These are phyloP conservation scores for Salpingoeca rosetta DNA, from an alignment of 78 protist species.

Conservation along the genomic window DNA sequence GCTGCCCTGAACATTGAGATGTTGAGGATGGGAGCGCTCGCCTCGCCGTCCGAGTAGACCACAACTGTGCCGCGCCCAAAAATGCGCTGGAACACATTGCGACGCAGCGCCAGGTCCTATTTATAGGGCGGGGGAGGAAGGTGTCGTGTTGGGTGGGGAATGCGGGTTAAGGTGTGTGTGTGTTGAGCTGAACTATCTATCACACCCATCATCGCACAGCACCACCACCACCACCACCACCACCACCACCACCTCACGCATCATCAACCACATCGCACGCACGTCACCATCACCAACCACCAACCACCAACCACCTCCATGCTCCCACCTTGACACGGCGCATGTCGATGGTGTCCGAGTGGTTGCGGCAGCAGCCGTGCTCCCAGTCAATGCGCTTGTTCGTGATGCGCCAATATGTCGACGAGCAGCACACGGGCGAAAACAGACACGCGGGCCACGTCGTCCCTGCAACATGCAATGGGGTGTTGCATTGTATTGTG, in stretches of 20 bases:
- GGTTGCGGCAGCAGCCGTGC: neutral
- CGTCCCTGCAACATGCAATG: neutral
- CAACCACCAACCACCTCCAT: too few relatives aligned
- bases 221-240: too few relatives aligned
- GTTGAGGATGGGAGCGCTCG: neutral
- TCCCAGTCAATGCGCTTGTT: neutral
- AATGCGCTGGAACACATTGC: neutral
- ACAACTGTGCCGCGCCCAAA: neutral
- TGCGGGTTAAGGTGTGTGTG: too few relatives aligned
- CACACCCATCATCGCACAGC: too few relatives aligned
- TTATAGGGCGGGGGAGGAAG: too few relatives aligned
- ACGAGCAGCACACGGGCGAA: neutral
- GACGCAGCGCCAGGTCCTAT: neutral
- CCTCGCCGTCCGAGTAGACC: neutral
- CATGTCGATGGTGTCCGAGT: neutral
- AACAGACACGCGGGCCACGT: neutral
- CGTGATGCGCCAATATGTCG: neutral
- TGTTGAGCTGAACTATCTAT: too few relatives aligned
- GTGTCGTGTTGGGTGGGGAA: too few relatives aligned
- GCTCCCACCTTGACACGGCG: neutral
- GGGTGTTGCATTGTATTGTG: too few relatives aligned
- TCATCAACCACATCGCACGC: too few relatives aligned
- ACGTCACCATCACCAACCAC: too few relatives aligned
- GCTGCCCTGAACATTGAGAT: neutral
- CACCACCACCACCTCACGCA: too few relatives aligned